These are phyloP conservation scores for Suillus sp. DNA, from an alignment of 768 basidiomycete genomes.

Conservation along the genomic window DNA sequence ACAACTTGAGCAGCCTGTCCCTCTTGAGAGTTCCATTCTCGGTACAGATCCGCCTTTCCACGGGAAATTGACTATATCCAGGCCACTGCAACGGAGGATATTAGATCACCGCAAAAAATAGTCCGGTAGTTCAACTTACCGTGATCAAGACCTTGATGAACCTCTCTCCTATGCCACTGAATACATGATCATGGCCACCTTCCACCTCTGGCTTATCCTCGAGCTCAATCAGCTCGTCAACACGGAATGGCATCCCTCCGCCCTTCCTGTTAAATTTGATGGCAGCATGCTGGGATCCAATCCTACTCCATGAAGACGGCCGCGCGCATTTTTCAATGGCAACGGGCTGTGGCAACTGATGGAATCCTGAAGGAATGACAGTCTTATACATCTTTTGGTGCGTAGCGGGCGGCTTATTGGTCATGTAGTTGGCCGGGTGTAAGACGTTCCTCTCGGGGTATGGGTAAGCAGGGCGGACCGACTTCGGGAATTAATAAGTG, in stretches of 20 bases:
- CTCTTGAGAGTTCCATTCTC: constrained; percentile 36
- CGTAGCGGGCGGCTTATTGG: constrained; percentile 12
- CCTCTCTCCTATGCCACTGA: constrained; percentile 25
- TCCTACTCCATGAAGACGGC: neutral
- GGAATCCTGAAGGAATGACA: constrained; percentile 25
- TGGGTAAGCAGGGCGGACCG: constrained; percentile 26
- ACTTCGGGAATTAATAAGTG: constrained; percentile 14
- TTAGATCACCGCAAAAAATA: constrained; percentile 8
- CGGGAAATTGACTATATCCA: constrained; percentile 43
- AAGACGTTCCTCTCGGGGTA: constrained; percentile 34
- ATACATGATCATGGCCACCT: constrained; percentile 23
- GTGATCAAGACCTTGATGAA: constrained; percentile 39
- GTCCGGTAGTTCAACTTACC: constrained; percentile 26
- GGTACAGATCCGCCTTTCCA: constrained; percentile 41
- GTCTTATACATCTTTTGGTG: constrained; percentile 14
- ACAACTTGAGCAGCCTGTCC: constrained; percentile 31
- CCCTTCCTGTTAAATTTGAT: constrained; percentile 36
- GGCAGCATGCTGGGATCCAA: constrained; percentile 21
- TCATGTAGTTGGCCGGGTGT: constrained; percentile 23
- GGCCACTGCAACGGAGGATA: constrained; percentile 43
- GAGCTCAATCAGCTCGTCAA: constrained; percentile 26
- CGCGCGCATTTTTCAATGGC: constrained; percentile 15
- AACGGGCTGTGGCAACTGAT: constrained; percentile 18
- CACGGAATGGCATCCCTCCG: constrained; percentile 29
- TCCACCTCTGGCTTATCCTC: constrained; percentile 29